These are phyloP conservation scores for Nemophila menziesii DNA, from an alignment of 257 asterid species.

Conservation along the genomic window DNA sequence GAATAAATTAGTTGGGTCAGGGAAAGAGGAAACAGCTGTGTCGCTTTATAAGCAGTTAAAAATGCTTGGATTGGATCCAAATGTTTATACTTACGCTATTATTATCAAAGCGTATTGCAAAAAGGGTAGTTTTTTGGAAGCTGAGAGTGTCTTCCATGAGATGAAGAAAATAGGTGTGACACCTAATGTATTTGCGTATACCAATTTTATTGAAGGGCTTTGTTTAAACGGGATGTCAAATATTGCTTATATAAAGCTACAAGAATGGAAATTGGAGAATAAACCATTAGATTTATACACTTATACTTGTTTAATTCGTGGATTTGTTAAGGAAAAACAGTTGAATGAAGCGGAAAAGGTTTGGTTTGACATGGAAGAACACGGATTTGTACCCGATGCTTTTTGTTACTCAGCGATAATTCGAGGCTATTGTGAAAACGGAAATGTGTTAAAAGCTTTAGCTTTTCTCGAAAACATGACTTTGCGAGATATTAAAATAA, in stretches of 20 bases:
- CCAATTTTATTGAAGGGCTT: conserved; percentile 50
- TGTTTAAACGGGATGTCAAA: conserved; percentile 36
- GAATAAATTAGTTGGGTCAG: conserved; percentile 43
- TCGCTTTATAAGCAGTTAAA: conserved; percentile 42
- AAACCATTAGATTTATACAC: conserved; percentile 30
- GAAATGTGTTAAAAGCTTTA: conserved; percentile 43
- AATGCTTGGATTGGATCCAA: conserved; percentile 41
- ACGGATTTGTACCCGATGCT: conserved; percentile 33
- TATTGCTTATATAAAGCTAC: conserved; percentile 28
- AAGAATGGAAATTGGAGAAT: conserved; percentile 17
- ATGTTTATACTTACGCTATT: conserved; percentile 68
- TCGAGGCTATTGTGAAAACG: conserved; percentile 47
- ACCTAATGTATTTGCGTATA: conserved; percentile 32
- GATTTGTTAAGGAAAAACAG: conserved; percentile 48
- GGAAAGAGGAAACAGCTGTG: conserved; percentile 37
- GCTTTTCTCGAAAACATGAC: conserved; percentile 41
- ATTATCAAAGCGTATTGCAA: conserved; percentile 54
- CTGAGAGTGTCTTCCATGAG: conserved; percentile 30
- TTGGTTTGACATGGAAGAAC: conserved; percentile 43
- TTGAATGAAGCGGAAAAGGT: conserved; percentile 39
- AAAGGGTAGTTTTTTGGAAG: conserved; percentile 42
- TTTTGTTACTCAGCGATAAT: conserved; percentile 37
- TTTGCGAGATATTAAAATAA: conserved; percentile 40
- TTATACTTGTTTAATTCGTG: conserved; percentile 43
- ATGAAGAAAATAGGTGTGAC: conserved; percentile 59